These are phyloP conservation scores for Cladosporium velox DNA, from an alignment of 2,329 filamentous ascomycete genomes.

Conservation along the genomic window DNA sequence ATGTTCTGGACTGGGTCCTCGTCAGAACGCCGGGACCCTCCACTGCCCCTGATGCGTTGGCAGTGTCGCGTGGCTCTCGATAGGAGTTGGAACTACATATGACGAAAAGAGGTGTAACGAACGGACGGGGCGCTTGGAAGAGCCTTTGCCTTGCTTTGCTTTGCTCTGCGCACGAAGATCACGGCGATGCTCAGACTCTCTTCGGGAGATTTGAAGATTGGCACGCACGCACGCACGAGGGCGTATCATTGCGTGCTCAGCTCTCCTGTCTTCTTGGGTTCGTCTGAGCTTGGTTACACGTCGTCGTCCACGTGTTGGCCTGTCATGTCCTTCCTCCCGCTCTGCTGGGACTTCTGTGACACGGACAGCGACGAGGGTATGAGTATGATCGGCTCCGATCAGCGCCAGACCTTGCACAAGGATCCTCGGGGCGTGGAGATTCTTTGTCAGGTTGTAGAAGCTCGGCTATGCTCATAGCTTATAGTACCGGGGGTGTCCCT, in stretches of 20 bases:
- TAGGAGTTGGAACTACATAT: neutral
- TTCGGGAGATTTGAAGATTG: neutral
- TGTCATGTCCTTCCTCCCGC: neutral
- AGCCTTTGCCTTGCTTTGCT: neutral
- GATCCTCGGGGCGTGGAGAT: neutral
- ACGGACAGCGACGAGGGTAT: neutral
- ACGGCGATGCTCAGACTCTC: neutral
- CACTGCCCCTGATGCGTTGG: neutral
- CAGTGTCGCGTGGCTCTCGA: neutral
- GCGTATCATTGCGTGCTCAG: neutral
- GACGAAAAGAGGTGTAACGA: neutral
- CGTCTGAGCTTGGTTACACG: neutral
- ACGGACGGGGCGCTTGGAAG: neutral
- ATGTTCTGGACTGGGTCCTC: neutral
- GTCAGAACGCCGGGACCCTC: neutral
- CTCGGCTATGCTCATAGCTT: neutral
- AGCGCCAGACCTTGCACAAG: neutral
- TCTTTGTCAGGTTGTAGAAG: neutral
- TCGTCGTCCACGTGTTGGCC: neutral
- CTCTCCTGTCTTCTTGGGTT: neutral
- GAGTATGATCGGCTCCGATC: neutral
- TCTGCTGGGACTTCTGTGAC: neutral
- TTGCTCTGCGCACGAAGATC: neutral
- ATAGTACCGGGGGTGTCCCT: neutral
- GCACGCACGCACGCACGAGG: neutral